Conservation (phyloP, 2,329 filamentous ascomycete species). For the Xylaria sp. region DNA sequence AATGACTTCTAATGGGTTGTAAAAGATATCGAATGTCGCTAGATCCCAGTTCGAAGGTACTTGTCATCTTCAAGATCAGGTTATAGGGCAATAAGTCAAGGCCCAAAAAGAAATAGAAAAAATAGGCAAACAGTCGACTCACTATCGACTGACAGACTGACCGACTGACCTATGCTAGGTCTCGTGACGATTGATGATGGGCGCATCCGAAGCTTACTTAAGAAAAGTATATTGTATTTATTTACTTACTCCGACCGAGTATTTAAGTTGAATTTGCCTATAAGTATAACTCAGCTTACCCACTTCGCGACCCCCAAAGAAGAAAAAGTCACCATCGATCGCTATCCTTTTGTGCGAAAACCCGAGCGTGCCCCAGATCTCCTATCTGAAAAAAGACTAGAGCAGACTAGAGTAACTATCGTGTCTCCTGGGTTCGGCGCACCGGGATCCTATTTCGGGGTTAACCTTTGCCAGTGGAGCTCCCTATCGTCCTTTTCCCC, state of each 20-base stretch:
- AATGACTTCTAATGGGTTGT: too few relatives aligned
- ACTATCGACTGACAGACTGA: not conserved
- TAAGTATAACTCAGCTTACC: not conserved
- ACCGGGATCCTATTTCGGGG: slow-evolving; percentile 28
- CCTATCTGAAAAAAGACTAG: slow-evolving; percentile 9
- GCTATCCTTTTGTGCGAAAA: slow-evolving; percentile 46
- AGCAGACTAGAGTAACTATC: not conserved
- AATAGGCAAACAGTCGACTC: not conserved
- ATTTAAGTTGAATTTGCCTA: not conserved
- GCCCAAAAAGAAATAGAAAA: not conserved
- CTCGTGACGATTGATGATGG: not conserved
- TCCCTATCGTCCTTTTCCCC: not conserved
- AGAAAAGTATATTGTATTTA: not conserved
- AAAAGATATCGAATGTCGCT: not conserved
- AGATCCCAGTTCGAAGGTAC: not conserved
- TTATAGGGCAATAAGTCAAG: not conserved
- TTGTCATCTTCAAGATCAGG: not conserved
- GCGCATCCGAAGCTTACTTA: not conserved
- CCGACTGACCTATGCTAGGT: not conserved
- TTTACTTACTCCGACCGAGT: not conserved
- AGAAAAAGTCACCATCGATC: slow-evolving; percentile 21
- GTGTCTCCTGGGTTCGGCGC: slow-evolving; percentile 27
- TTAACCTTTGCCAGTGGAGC: slow-evolving; percentile 18
- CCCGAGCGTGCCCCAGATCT: slow-evolving; percentile 35
- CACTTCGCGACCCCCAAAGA: not conserved